Conservation (phyloP, 208 protist genomes). For the Wallacemonas rigidus region DNA sequence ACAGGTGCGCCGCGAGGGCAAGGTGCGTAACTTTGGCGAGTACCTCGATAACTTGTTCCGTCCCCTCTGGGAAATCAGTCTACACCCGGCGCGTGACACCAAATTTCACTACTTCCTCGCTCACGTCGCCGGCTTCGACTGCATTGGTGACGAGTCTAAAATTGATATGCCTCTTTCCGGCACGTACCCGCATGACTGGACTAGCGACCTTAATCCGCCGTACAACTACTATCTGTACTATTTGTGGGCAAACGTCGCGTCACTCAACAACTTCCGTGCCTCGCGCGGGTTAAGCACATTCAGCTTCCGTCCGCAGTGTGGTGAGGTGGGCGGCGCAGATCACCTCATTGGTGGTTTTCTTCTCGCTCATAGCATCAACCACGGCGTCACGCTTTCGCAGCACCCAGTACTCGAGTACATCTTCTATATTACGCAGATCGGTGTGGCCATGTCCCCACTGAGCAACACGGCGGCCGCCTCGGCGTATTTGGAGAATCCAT, state of each 20-base stretch:
- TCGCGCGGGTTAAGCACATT: slow-evolving; percentile 84
- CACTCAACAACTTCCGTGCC: slow-evolving; percentile 95
- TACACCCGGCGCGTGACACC: slow-evolving; percentile 94
- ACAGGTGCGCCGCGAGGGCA: slow-evolving; percentile 73
- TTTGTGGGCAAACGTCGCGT: slow-evolving; percentile 97
- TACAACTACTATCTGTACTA: slow-evolving; percentile 99
- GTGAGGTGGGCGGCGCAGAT: slow-evolving; percentile 92
- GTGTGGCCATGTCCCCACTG: slow-evolving; percentile 97
- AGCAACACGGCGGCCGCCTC: slow-evolving; percentile 98
- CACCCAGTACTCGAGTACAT: slow-evolving; percentile 97
- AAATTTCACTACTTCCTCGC: slow-evolving; percentile 96
- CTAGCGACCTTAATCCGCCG: slow-evolving; percentile 94
- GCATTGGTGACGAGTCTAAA: slow-evolving; percentile 95
- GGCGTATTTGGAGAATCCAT: slow-evolving; percentile 95
- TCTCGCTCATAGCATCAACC: slow-evolving; percentile 95
- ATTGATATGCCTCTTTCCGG: slow-evolving; percentile 86
- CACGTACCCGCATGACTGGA: slow-evolving; percentile 93
- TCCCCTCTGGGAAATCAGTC: slow-evolving; percentile 97
- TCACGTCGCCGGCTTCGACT: slow-evolving; percentile 97
- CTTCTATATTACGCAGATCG: slow-evolving; percentile 97
- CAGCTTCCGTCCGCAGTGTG: slow-evolving; percentile 96
- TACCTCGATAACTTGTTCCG: slow-evolving; percentile 97
- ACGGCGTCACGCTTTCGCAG: slow-evolving; percentile 96
- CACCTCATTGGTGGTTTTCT: slow-evolving; percentile 95
- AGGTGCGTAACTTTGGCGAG: slow-evolving; percentile 93